These are phyloP conservation scores for Aspergillus caelatus DNA, from an alignment of 2,329 filamentous ascomycete species.

Conservation along the genomic window DNA sequence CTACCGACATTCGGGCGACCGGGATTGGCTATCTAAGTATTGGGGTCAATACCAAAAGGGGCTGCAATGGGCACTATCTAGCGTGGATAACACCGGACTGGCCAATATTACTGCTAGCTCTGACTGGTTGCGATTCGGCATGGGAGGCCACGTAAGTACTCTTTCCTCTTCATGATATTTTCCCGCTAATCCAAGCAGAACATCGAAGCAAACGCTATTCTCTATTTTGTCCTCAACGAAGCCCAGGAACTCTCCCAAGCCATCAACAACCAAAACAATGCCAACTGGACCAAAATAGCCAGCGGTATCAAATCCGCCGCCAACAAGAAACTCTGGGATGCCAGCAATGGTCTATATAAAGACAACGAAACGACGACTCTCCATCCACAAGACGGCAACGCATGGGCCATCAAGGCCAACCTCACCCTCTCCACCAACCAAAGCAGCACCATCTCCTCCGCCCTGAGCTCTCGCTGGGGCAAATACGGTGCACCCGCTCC, in stretches of 20 bases:
- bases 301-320: slow-evolving; percentile 26
- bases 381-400: slow-evolving; percentile 40
- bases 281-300: slow-evolving; percentile 25
- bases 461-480: slow-evolving; percentile 47
- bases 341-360: slow-evolving; percentile 23
- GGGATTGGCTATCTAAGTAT: slow-evolving; percentile 42
- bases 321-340: slow-evolving; percentile 33
- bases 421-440: slow-evolving; percentile 28
- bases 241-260: slow-evolving; percentile 24
- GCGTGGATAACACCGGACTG: slow-evolving; percentile 47
- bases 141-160: slow-evolving; percentile 48
- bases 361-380: slow-evolving; percentile 35
- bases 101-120: slow-evolving; percentile 49
- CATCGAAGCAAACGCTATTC: slow-evolving; percentile 47
- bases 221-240: slow-evolving; percentile 40
- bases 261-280: slow-evolving; percentile 22
- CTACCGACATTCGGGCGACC: slow-evolving; percentile 47
- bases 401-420: slow-evolving; percentile 42
- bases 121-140: slow-evolving; percentile 55
- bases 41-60: slow-evolving; percentile 51
- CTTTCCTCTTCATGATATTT: too few relatives aligned
- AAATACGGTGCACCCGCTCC: slow-evolving; percentile 50
- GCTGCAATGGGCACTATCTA: slow-evolving; percentile 45
- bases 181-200: slow-evolving; percentile 13
- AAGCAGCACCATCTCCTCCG: slow-evolving; percentile 34